Evolutionary conservation across 257 asterid genomes (phyloP).

Genomic region (Verbascum thapsus): DNA sequence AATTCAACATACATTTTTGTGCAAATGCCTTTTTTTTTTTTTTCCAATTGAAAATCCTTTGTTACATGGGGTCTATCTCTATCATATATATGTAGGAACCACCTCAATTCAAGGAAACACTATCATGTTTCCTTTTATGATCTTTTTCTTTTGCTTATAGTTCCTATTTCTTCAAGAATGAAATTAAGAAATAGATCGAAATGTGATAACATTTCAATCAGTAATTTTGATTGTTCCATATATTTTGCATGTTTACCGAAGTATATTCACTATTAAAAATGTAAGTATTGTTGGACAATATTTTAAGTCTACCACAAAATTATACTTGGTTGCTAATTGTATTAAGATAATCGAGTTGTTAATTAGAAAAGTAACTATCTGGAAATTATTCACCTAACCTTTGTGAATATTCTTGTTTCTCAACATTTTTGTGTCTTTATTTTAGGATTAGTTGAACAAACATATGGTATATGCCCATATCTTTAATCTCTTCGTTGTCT

Average conservation of each 20-base stretch:
- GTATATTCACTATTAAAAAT: no score
- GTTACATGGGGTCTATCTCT: slow-evolving; percentile 26
- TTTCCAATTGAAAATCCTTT: background rate
- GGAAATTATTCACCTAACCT: background rate
- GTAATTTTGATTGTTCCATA: no score
- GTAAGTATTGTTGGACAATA: no score
- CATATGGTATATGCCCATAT: slow-evolving; percentile 4
- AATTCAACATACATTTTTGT: slow-evolving; percentile 43
- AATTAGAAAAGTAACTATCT: background rate
- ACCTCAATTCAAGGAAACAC: slow-evolving; percentile 28
- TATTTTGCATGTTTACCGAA: no score
- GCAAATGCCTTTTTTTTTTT: slow-evolving; percentile 26
- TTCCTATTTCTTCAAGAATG: no score
- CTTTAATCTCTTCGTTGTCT: background rate
- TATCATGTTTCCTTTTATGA: slow-evolving; percentile 36
- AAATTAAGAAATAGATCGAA: background rate
- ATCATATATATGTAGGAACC: no score
- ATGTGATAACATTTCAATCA: no score
- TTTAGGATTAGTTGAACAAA: slow-evolving; percentile 25
- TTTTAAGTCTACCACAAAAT: no score
- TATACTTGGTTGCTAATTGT: slow-evolving; percentile 6
- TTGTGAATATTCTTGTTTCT: background rate
- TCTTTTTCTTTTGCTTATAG: background rate
- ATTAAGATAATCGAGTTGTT: background rate
- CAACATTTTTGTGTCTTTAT: background rate